Evolutionary conservation across 805 yeast species (phyloP).

Genomic region (Barnettozyma siamensis): DNA sequence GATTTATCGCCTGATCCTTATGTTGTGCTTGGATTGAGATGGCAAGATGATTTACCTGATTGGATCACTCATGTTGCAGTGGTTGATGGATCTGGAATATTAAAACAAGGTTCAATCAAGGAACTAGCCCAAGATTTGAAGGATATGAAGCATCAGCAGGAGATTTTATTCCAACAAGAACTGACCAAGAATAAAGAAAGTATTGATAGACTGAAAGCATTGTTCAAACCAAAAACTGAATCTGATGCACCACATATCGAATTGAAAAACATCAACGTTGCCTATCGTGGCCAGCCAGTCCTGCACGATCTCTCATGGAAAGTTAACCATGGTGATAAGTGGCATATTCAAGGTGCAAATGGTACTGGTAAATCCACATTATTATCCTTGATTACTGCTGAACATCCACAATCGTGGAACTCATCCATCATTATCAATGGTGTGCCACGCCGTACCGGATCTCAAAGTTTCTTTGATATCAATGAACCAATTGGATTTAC

Average conservation of each 20-base stretch:
- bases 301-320: constrained; percentile 59
- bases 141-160: constrained; percentile 17
- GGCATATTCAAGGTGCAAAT: constrained; percentile 87
- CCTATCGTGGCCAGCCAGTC: constrained; percentile 58
- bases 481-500: constrained; percentile 78
- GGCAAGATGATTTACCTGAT: constrained; percentile 67
- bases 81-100: constrained; percentile 51
- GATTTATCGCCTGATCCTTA: constrained; percentile 42
- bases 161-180: constrained; percentile 11
- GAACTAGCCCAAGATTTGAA: constrained; percentile 23
- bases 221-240: constrained; percentile 14
- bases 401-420: constrained; percentile 96
- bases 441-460: constrained; percentile 66
- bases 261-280: constrained; percentile 56
- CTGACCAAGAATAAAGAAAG: constrained; percentile 12
- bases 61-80: constrained; percentile 76
- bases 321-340: constrained; percentile 65
- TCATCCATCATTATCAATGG: constrained; percentile 59
- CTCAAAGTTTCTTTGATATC: constrained; percentile 67
- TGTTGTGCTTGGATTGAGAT: constrained; percentile 68
- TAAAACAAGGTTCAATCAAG: constrained; percentile 39
- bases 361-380: constrained; percentile 94
- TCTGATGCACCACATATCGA: constrained; percentile 34
- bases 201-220: constrained; percentile 13
- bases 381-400: constrained; percentile 79